Evolutionary conservation across 2,329 filamentous ascomycete genomes (phyloP).

Genomic region (Hymenoscyphus repandus): DNA sequence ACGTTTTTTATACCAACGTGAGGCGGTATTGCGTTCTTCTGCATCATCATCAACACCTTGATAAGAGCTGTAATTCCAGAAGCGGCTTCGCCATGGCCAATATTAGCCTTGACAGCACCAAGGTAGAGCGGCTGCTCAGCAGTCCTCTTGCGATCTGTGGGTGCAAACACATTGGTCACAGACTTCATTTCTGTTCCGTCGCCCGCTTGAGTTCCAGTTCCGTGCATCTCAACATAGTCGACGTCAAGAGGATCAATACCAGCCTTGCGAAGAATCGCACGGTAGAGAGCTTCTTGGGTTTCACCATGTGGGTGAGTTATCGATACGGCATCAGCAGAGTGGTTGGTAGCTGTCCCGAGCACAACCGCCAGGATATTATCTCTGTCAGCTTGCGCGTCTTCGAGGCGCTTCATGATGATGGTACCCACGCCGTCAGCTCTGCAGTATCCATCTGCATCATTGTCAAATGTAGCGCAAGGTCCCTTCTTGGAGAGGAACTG

Average conservation of each 20-base stretch:
- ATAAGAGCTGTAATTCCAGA: constrained; percentile 32
- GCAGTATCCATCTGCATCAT: constrained; percentile 45
- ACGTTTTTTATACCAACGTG: constrained; percentile 31
- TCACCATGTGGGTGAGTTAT: constrained; percentile 75
- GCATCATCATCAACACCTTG: constrained; percentile 30
- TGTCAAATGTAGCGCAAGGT: constrained; percentile 43
- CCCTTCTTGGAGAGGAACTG: constrained; percentile 34
- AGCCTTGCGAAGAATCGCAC: constrained; percentile 64
- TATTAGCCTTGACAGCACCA: constrained; percentile 33
- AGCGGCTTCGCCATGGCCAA: constrained; percentile 33
- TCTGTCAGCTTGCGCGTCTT: constrained; percentile 42
- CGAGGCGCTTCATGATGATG: constrained; percentile 43
- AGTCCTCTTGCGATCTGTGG: constrained; percentile 42
- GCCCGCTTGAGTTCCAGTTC: constrained; percentile 80
- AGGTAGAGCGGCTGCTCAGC: constrained; percentile 45
- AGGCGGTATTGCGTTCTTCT: constrained; percentile 29
- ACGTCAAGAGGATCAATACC: constrained; percentile 72
- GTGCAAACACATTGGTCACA: constrained; percentile 61
- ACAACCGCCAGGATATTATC: constrained; percentile 49
- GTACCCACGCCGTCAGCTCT: constrained; percentile 42
- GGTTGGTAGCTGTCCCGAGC: constrained; percentile 69
- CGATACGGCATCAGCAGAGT: constrained; percentile 72
- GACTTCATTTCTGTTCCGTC: constrained; percentile 79
- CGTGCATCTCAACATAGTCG: constrained; percentile 85
- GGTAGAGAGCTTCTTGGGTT: constrained; percentile 69